Conservation (phyloP, 108 stramenopile genomes). For the Skeletonema costatum region DNA sequence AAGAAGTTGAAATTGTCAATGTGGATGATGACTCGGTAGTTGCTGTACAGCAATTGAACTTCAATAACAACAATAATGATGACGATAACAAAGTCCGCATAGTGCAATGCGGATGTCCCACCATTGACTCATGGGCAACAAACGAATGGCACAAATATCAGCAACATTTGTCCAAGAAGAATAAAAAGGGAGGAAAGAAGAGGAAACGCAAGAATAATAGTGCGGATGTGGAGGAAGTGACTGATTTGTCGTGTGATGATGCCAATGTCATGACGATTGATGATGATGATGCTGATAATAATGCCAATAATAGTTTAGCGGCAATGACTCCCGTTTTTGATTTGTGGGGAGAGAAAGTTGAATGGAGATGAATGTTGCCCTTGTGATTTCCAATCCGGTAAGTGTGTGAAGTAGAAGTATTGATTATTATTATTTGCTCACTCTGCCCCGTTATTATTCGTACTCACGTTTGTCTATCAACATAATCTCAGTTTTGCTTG, state of each 20-base stretch:
- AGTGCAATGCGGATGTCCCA: constrained; percentile 35
- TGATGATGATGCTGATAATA: constrained; percentile 16
- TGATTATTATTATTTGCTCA: not conserved
- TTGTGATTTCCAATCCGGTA: constrained; percentile 33
- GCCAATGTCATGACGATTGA: not conserved
- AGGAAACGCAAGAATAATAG: constrained; percentile 20
- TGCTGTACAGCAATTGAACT: not conserved
- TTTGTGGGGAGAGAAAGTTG: constrained; percentile 17
- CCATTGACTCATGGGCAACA: constrained; percentile 31
- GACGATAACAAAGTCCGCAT: not conserved
- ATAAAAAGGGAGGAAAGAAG: constrained; percentile 34
- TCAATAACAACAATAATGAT: not conserved
- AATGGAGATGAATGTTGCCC: not conserved
- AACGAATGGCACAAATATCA: constrained; percentile 15
- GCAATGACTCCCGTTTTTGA: not conserved
- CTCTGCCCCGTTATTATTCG: not conserved
- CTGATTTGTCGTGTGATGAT: not conserved
- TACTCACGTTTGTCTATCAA: not conserved
- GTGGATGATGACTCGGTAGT: constrained; percentile 11
- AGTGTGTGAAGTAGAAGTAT: not conserved
- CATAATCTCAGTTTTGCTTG: constrained; percentile 53
- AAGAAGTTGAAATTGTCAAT: constrained; percentile 2
- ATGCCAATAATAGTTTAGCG: not conserved
- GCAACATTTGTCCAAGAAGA: constrained; percentile 12
- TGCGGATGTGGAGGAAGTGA: not conserved